phyloP scores from a whole-genome alignment of 768 basidiomycete species.

The Lepiota brunneoincarnata region DNA sequence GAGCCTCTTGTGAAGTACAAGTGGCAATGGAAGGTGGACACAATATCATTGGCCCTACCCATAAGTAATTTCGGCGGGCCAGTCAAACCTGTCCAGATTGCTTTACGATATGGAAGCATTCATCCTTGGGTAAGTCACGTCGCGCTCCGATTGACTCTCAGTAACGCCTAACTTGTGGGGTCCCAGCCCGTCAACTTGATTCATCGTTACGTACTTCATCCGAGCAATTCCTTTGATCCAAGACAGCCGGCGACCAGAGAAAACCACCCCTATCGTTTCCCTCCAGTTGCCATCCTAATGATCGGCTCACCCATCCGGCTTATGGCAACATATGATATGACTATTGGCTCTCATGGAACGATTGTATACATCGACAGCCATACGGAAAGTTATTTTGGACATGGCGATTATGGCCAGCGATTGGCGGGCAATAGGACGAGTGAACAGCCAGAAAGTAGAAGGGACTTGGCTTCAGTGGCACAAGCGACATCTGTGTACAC shows the following conservation, averaged over 20 bases:
- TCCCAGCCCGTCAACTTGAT: conserved; percentile 59
- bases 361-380: conserved; percentile 68
- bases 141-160: background rate
- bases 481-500: conserved; percentile 21
- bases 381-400: conserved; percentile 45
- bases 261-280: conserved; percentile 46
- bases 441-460: conserved; percentile 18
- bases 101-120: conserved; percentile 57
- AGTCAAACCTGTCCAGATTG: conserved; percentile 35
- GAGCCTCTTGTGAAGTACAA: conserved; percentile 43
- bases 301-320: conserved; percentile 57
- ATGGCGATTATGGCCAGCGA: conserved; percentile 53
- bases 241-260: conserved; percentile 20
- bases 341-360: conserved; percentile 56
- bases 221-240: conserved; percentile 36
- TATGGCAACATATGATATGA: conserved; percentile 51
- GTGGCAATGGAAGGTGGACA: conserved; percentile 61
- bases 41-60: conserved; percentile 30
- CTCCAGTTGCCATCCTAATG: conserved; percentile 33
- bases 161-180: background rate
- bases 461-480: conserved; percentile 7
- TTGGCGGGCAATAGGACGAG: conserved; percentile 40
- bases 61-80: background rate
- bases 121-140: conserved; percentile 48
- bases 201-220: conserved; percentile 55